Base-by-base conservation (phyloP, 768 basidiomycete species). In the Podaxis sp. region DNA sequence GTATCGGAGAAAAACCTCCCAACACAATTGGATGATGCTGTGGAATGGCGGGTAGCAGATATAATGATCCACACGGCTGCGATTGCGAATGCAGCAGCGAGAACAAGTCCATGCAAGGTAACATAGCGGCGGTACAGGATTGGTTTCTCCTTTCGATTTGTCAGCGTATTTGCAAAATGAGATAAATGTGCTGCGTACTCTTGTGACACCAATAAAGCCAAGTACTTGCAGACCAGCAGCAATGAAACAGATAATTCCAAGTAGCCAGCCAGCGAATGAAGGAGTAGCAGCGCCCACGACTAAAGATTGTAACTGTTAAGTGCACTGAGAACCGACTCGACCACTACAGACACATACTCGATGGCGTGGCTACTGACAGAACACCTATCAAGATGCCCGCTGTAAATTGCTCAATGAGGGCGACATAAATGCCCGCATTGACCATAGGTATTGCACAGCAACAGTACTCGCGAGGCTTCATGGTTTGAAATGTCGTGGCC, bases 371-470 rank as follows among this genome's bases (percentile, higher is more conserved):
- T 38, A 96, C 68, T 11, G 90, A 82, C 28, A 96, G 80, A 3
- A 87, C 86, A 20, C 89, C 95, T 10, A 87, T 84, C 15, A 89
- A 64, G 65, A 93, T 70, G 4, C 84, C 87, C 20, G 88, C 72
- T 15, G 84, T 77, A 48, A 92, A 80, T 75, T 97, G 95, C 72
- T 96, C 92, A 0, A 78, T 72, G 54, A 99, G 74, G 30, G 90
- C 84, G 20, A 85, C 74, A 68, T 97, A 98, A 58, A 98, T 91
- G 36, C 97, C 97, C 64, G 87, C 83, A 77, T 99, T 96, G 65
- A 95, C 80, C 54, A 95, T 76, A 8, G 96, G 96, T 63, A 98
- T 89, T 49, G 95, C 95, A 69, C 91, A 93, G 74, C 95, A 97
- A 71, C 95, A 97, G 71, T 95, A 96, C 54, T 93, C 88, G 77